phyloP scores from a whole-genome alignment of 305 asterid species.

The Euphrasia arctica region DNA sequence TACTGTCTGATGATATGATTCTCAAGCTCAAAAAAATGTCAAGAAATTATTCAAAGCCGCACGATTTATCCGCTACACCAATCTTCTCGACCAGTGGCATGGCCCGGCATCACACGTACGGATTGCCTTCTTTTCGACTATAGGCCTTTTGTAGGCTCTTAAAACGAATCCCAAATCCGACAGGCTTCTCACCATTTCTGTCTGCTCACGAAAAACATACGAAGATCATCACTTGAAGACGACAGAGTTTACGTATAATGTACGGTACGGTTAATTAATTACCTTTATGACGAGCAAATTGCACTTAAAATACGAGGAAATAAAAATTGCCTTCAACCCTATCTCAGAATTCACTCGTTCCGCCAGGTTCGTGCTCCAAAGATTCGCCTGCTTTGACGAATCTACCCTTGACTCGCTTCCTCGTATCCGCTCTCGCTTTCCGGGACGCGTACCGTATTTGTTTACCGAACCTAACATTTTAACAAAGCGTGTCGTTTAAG shows the following conservation, averaged over 20 bases:
- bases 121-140: not conserved
- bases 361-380: slow-evolving; percentile 50
- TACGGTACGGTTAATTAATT: not conserved
- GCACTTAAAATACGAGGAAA: not conserved
- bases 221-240: not conserved
- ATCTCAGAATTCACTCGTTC: slow-evolving; percentile 33
- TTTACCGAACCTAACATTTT: slow-evolving; percentile 61
- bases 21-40: not conserved
- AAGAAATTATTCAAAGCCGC: not conserved
- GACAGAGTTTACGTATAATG: not conserved
- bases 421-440: slow-evolving; percentile 84
- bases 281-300: slow-evolving; percentile 23
- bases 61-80: not conserved
- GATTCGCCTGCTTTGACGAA: slow-evolving; percentile 77
- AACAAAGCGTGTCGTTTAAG: not conserved
- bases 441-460: slow-evolving; percentile 88
- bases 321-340: not conserved
- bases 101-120: not conserved
- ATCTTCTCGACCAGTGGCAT: not conserved
- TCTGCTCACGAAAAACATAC: not conserved
- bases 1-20: not conserved
- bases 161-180: slow-evolving; percentile 21
- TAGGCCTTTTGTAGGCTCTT: not conserved
- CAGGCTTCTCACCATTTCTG: slow-evolving; percentile 12
- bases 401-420: slow-evolving; percentile 86